A percentile compares a stretch with the other conserved stretches of the same genome.
These are phyloP conservation scores for Ilyonectria sp. DNA, from an alignment of 2,329 filamentous ascomycete genomes.

Conservation along the genomic window DNA sequence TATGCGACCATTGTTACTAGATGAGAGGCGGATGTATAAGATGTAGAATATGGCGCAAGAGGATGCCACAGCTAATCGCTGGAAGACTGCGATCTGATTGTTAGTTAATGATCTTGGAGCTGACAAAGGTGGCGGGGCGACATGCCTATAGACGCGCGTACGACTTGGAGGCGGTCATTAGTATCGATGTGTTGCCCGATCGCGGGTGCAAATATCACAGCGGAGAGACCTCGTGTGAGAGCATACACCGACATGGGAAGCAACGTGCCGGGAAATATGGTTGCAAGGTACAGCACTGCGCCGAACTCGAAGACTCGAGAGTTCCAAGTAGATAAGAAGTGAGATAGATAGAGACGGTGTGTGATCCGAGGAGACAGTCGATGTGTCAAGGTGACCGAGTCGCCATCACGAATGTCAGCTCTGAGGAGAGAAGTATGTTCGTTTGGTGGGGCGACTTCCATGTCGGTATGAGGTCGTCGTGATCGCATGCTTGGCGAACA, in stretches of 20 bases:
- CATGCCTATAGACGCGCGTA: constrained; percentile 62
- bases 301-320: constrained; percentile 74
- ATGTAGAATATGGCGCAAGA: constrained; percentile 62
- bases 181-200: constrained; percentile 72
- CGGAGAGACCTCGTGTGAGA: constrained; percentile 69
- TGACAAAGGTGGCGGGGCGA: neutral
- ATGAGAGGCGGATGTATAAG: constrained; percentile 9
- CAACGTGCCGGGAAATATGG: constrained; percentile 70
- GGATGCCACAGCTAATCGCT: constrained; percentile 59
- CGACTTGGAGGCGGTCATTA: constrained; percentile 62
- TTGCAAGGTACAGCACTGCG: constrained; percentile 69
- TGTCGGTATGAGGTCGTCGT: neutral
- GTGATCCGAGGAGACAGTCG: constrained; percentile 11
- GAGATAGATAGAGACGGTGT: constrained; percentile 66
- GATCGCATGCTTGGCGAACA: neutral
- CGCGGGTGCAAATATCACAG: constrained; percentile 69
- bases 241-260: constrained; percentile 78
- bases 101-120: neutral
- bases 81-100: constrained; percentile 38
- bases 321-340: constrained; percentile 75
- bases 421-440: constrained; percentile 3
- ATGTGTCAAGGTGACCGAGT: neutral
- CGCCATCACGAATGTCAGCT: neutral
- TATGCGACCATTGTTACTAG: constrained; percentile 5
- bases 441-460: neutral